phyloP scores from a whole-genome alignment of 495 filamentous ascomycete species.

The Neurospora sp. region DNA sequence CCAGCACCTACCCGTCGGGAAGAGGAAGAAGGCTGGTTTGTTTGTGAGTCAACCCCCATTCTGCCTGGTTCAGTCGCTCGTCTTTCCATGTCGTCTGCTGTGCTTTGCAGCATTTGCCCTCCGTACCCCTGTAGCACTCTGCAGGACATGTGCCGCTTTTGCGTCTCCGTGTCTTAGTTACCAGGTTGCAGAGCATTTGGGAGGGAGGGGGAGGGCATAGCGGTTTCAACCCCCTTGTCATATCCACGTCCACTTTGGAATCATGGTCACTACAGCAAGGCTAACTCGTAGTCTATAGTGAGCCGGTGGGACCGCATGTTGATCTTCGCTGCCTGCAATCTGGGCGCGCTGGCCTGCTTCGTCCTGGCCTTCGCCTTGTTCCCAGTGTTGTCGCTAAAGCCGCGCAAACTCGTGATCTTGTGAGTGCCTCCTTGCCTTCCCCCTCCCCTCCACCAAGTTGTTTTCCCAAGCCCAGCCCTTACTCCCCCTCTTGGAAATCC shows the following conservation, averaged over 20 bases:
- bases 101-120: slow-evolving; percentile 23
- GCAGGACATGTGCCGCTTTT: slow-evolving; percentile 29
- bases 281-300: slow-evolving; percentile 50
- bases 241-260: neutral
- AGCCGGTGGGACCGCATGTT: slow-evolving; percentile 94
- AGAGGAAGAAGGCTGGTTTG: slow-evolving; percentile 93
- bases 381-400: slow-evolving; percentile 61
- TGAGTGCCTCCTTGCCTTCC: slow-evolving; percentile 46
- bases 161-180: slow-evolving; percentile 29
- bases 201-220: slow-evolving; percentile 2
- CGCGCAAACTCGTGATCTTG: slow-evolving; percentile 92
- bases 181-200: neutral
- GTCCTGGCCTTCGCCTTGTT: slow-evolving; percentile 84
- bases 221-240: slow-evolving; percentile 1
- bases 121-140: slow-evolving; percentile 16
- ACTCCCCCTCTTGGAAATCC: neutral
- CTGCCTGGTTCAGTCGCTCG: slow-evolving; percentile 4
- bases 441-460: neutral
- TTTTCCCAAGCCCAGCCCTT: neutral
- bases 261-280: slow-evolving; percentile 9
- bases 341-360: slow-evolving; percentile 86
- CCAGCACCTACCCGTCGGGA: slow-evolving; percentile 78
- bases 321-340: slow-evolving; percentile 83
- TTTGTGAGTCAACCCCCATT: slow-evolving; percentile 60
- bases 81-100: slow-evolving; percentile 4